These are phyloP conservation scores for Helianthus tuberosus DNA, from an alignment of 129 eudicot species.

Conservation along the genomic window DNA sequence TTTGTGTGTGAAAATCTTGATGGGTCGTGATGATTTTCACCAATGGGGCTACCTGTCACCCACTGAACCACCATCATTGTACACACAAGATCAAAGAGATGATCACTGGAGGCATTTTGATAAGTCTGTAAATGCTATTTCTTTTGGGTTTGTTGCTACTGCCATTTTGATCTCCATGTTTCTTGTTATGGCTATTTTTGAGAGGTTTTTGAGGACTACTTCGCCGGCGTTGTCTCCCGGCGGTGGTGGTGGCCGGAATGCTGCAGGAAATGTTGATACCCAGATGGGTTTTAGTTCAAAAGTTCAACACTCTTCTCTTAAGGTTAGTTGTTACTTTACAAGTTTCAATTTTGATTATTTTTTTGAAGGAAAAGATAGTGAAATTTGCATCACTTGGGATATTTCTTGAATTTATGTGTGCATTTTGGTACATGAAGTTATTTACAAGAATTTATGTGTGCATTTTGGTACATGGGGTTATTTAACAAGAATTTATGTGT, in stretches of 20 bases:
- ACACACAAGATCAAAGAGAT: constrained; percentile 54
- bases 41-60: constrained; percentile 53
- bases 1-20: constrained; percentile 1
- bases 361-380: not conserved
- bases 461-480: constrained; percentile 1
- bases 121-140: constrained; percentile 79
- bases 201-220: constrained; percentile 71
- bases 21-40: constrained; percentile 40
- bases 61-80: constrained; percentile 60
- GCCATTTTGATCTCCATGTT: constrained; percentile 81
- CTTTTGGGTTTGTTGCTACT: constrained; percentile 89
- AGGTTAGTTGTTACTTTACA: constrained; percentile 46
- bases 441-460: not conserved
- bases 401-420: constrained; percentile 6
- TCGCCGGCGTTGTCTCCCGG: constrained; percentile 48
- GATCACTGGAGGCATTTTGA: constrained; percentile 77
- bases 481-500: constrained; percentile 11
- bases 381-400: not conserved
- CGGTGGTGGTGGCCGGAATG: constrained; percentile 37
- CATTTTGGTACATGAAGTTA: not conserved
- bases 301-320: constrained; percentile 57
- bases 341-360: not conserved
- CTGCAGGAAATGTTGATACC: constrained; percentile 44
- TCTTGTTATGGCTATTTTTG: constrained; percentile 93
- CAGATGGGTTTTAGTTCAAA: constrained; percentile 56